Evolutionary conservation across 179 eudicot genomes (phyloP), one percentile per base, ranked within the genome.

Genomic region (Beta lomatogona): DNA sequence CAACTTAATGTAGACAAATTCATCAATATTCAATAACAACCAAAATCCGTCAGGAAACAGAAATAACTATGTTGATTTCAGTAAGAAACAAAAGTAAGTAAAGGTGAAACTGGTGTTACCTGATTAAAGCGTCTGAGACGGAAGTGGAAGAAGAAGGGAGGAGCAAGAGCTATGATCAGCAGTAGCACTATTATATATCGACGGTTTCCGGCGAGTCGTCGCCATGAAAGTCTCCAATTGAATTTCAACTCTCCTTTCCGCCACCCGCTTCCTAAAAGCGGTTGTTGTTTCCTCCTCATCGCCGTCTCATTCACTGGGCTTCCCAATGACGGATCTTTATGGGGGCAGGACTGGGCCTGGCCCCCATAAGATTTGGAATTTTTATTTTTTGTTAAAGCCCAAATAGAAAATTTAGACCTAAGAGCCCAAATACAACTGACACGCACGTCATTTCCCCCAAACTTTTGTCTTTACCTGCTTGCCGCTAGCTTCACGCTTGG

Each of bases 91-190:
- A 0, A 48, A 12, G 45, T 63, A 6, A 60, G 45, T 63, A 6
- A 60, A 61, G 52, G 58, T 13, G 44, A n/a, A 75, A 44, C 9
- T 9, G 44, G 79, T 52, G 9, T 2, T 57, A 91, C 98, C 98
- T 93, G 88, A 14, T 84, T 85, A 73, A 92, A 85, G 79, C 85
- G 93, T 52, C 83, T 84, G 87, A 95, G 98, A 19, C 85, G 86
- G 82, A 92, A 90, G 82, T 95, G 98, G 86, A 95, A 91, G 91
- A 84, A 95, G 80, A 93, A 68, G 45, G 98, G 98, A 75, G 98
- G 97, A 70, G 82, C 81, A 69, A 95, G 82, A 61, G 98, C 95
- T n/a, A 95, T 80, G 45, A 92, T 3, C 5, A 86, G 86, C 8
- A 95, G 91, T n/a, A 86, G 31, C n/a, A 84, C 48, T 9, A 86